Conservation (phyloP, 106 monocot genomes). For the Platanthera guangdongensis region DNA sequence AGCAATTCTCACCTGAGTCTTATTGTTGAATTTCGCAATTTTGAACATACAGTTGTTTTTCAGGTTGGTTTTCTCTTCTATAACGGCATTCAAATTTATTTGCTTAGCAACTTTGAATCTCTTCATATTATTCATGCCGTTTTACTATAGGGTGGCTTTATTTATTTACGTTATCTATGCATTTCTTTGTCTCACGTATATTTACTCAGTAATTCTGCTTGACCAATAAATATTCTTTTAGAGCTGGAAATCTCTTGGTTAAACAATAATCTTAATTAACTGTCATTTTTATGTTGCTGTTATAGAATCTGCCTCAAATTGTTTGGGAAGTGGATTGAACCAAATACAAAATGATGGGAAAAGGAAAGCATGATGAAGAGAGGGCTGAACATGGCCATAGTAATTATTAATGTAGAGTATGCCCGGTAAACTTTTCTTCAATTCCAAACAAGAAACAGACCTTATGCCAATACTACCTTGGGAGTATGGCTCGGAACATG, state of each 20-base stretch:
- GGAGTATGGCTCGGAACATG: neutral
- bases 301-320: neutral
- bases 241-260: too few species aligned
- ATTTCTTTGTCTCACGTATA: too few species aligned
- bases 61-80: conserved; percentile 41
- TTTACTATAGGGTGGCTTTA: neutral
- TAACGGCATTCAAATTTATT: neutral
- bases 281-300: neutral
- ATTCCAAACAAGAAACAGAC: neutral
- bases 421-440: neutral
- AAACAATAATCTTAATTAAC: neutral
- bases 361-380: neutral
- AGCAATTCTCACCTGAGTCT: conserved; percentile 70
- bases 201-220: too few species aligned
- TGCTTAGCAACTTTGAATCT: conserved; percentile 1
- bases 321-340: too few species aligned
- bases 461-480: neutral
- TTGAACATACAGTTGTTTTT: conserved; percentile 90
- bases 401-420: neutral
- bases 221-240: too few species aligned
- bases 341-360: neutral
- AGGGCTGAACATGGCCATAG: neutral
- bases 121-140: neutral
- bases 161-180: neutral
- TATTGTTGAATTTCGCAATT: conserved; percentile 78